Conservation (phyloP, 2,329 filamentous ascomycete species). For the Arthrobotrys iridis region DNA sequence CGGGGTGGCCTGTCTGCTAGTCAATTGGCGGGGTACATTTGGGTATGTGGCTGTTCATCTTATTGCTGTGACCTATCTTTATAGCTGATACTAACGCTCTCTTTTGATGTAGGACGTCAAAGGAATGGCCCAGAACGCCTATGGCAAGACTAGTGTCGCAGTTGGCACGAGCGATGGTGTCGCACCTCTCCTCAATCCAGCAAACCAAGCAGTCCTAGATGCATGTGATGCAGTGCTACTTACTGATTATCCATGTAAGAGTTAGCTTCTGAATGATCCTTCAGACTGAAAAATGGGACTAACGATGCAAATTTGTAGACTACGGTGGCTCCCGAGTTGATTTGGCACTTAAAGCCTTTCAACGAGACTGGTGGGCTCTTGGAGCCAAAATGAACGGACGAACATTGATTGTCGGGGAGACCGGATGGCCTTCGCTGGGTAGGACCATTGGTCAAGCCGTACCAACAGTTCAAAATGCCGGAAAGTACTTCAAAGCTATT, state of each 20-base stretch:
- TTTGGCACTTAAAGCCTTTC: slow-evolving; percentile 34
- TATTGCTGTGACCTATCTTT: neutral
- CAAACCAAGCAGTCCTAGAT: slow-evolving; percentile 70
- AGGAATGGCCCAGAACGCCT: slow-evolving; percentile 65
- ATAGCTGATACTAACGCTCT: neutral
- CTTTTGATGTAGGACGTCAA: slow-evolving; percentile 64
- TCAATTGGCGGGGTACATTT: slow-evolving; percentile 42
- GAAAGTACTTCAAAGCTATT: slow-evolving; percentile 72
- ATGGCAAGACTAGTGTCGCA: slow-evolving; percentile 64
- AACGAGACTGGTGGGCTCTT: slow-evolving; percentile 42
- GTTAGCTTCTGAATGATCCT: neutral
- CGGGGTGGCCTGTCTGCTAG: slow-evolving; percentile 17
- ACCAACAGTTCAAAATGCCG: slow-evolving; percentile 69
- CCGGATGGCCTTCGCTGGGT: slow-evolving; percentile 72
- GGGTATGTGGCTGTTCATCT: slow-evolving; percentile 8
- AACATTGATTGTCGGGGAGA: slow-evolving; percentile 72
- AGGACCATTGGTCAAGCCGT: slow-evolving; percentile 68
- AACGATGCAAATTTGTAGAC: slow-evolving; percentile 30
- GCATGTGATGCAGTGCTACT: slow-evolving; percentile 66
- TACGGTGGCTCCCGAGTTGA: slow-evolving; percentile 52
- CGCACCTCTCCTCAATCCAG: slow-evolving; percentile 70
- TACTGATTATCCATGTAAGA: slow-evolving; percentile 53
- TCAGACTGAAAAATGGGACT: neutral
- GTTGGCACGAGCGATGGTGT: slow-evolving; percentile 76
- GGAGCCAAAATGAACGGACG: slow-evolving; percentile 60